A percentile compares a stretch with the other conserved stretches of the same genome.
Evolutionary conservation across 2,329 filamentous ascomycete species (phyloP).

Genomic region (Colletotrichum plurivorum): DNA sequence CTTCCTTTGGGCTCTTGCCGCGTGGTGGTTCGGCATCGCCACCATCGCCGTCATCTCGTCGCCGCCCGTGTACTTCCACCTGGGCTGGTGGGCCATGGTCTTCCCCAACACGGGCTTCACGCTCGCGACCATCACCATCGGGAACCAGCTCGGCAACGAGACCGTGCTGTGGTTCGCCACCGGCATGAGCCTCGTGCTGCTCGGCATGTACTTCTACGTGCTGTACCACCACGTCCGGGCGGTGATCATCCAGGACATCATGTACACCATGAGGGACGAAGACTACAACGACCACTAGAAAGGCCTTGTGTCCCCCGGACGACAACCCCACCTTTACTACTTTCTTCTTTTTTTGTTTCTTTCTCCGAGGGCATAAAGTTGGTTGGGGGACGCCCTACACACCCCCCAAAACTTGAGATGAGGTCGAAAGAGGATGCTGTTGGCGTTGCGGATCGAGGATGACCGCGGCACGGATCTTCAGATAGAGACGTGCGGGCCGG

Average conservation of each 20-base stretch:
- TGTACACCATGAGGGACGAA: slow-evolving; percentile 69
- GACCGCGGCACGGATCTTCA: slow-evolving; percentile 23
- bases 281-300: slow-evolving; percentile 49
- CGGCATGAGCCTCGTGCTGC: slow-evolving; percentile 64
- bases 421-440: neutral
- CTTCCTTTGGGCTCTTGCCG: slow-evolving; percentile 74
- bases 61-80: slow-evolving; percentile 66
- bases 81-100: slow-evolving; percentile 76
- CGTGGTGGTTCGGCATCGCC: slow-evolving; percentile 69
- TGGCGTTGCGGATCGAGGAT: slow-evolving; percentile 10
- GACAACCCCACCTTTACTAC: too few species aligned
- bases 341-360: too few species aligned
- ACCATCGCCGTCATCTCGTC: slow-evolving; percentile 49
- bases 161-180: slow-evolving; percentile 63
- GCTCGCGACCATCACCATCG: slow-evolving; percentile 69
- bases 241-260: slow-evolving; percentile 66
- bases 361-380: too few species aligned
- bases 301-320: too few species aligned
- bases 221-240: slow-evolving; percentile 61
- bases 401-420: neutral
- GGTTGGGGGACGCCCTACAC: too few species aligned
- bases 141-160: slow-evolving; percentile 61
- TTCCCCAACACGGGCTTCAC: slow-evolving; percentile 75
- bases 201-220: slow-evolving; percentile 59
- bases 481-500: slow-evolving; percentile 11